A percentile compares a stretch with the other conserved stretches of the same genome.
Conservation (phyloP, 768 basidiomycete species). For the Trametes punicea region DNA sequence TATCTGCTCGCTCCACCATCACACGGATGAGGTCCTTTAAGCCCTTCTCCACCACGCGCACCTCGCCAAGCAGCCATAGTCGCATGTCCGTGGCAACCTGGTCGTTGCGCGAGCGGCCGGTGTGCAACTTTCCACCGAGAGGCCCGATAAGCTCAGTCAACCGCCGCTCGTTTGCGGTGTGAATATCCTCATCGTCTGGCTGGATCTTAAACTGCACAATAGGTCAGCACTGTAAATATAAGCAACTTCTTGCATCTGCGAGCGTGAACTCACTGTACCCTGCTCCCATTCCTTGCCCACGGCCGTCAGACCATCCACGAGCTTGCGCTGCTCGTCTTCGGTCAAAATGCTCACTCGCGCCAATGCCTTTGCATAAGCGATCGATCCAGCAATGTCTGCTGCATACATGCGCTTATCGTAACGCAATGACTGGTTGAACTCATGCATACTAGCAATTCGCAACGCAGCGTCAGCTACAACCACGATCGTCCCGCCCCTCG, state of each 20-base stretch:
- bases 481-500: too few species aligned
- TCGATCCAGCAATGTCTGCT: slow-evolving; percentile 90
- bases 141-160: slow-evolving; percentile 90
- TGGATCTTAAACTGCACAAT: slow-evolving; percentile 62
- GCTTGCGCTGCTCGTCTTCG: slow-evolving; percentile 65
- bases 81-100: slow-evolving; percentile 99
- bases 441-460: slow-evolving; percentile 92
- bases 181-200: slow-evolving; percentile 97
- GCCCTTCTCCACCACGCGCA: slow-evolving; percentile 58
- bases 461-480: too few species aligned
- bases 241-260: not conserved
- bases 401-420: slow-evolving; percentile 95
- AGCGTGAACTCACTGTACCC: slow-evolving; percentile 48
- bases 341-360: slow-evolving; percentile 79
- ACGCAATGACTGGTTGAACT: slow-evolving; percentile 92
- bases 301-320: slow-evolving; percentile 66
- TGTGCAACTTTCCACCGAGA: slow-evolving; percentile 94
- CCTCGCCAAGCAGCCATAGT: slow-evolving; percentile 87
- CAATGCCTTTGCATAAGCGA: slow-evolving; percentile 92
- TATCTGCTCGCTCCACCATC: slow-evolving; percentile 89
- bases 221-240: not conserved
- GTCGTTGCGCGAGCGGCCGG: slow-evolving; percentile 95
- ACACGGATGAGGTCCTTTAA: slow-evolving; percentile 81
- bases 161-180: slow-evolving; percentile 96
- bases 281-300: slow-evolving; percentile 87